Conservation (phyloP, 371 early-diverging fungal genomes). For the Mucor velutinosus region DNA sequence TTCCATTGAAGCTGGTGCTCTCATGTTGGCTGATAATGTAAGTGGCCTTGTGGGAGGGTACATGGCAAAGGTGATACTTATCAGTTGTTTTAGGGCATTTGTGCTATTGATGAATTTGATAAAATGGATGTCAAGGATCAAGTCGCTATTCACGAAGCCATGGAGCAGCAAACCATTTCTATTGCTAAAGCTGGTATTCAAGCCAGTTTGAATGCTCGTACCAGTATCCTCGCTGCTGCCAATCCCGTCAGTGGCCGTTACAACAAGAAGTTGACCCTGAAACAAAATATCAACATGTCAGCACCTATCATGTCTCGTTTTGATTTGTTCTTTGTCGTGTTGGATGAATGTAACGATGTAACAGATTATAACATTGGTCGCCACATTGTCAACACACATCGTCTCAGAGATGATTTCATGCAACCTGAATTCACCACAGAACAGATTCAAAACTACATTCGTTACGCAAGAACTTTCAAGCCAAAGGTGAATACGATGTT, state of each 20-base stretch:
- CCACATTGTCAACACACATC: constrained; percentile 95
- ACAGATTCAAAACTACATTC: constrained; percentile 84
- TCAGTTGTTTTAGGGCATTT: constrained; percentile 78
- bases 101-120: constrained; percentile 99
- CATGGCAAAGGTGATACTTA: background rate
- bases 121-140: constrained; percentile 99
- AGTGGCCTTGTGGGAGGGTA: background rate
- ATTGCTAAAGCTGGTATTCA: constrained; percentile 99
- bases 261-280: constrained; percentile 90
- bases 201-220: constrained; percentile 98
- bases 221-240: constrained; percentile 98
- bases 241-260: constrained; percentile 99
- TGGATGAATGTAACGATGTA: constrained; percentile 94
- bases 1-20: constrained; percentile 99
- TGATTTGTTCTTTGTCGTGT: constrained; percentile 98
- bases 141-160: constrained; percentile 99
- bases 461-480: constrained; percentile 86
- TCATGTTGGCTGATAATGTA: constrained; percentile 99
- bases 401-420: constrained; percentile 71
- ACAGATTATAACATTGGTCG: constrained; percentile 94
- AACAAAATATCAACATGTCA: constrained; percentile 98
- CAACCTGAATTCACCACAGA: constrained; percentile 76
- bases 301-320: constrained; percentile 99
- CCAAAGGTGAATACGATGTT: constrained; percentile 63
- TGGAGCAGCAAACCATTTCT: constrained; percentile 99